Evolutionary conservation across 208 protist genomes (phyloP).

Genomic region (Crithidia mellificae): DNA sequence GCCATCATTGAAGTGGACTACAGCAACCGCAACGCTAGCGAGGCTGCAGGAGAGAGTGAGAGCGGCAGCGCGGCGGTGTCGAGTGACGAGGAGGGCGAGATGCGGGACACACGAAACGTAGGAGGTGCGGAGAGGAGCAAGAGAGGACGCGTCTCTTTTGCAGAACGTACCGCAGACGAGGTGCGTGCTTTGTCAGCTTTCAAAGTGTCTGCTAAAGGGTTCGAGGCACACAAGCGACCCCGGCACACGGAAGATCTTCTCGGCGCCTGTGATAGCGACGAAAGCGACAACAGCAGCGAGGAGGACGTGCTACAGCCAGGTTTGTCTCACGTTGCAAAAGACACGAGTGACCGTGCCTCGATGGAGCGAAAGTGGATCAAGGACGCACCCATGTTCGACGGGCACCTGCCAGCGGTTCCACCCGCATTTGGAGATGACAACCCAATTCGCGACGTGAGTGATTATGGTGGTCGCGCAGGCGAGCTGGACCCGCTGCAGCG

Average conservation of each 20-base stretch:
- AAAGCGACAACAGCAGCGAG: background rate
- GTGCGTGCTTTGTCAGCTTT: too few species aligned
- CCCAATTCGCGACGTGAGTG: too few species aligned
- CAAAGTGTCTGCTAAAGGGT: too few species aligned
- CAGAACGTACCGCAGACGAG: too few species aligned
- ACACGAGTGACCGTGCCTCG: background rate
- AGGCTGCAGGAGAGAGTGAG: too few species aligned
- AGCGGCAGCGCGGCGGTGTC: too few species aligned
- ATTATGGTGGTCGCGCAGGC: background rate
- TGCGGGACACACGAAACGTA: background rate
- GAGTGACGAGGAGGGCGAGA: background rate
- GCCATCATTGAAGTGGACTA: slow-evolving; percentile 27
- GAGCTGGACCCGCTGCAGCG: slow-evolving; percentile 26
- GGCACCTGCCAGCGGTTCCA: background rate
- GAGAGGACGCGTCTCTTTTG: too few species aligned
- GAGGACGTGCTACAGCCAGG: too few species aligned
- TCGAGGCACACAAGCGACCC: background rate
- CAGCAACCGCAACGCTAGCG: too few species aligned
- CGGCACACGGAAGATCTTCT: slow-evolving; percentile 2
- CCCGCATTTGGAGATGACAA: too few species aligned
- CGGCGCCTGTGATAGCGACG: slow-evolving; percentile 7
- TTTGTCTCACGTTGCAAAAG: background rate
- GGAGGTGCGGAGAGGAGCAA: too few species aligned
- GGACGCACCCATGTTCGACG: background rate
- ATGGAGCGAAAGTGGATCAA: slow-evolving; percentile 12